Percentiles rank a stretch among this genome's conserved stretches.
Evolutionary conservation across 768 basidiomycete genomes (phyloP).

Genomic region (Nidularia pulvinata): DNA sequence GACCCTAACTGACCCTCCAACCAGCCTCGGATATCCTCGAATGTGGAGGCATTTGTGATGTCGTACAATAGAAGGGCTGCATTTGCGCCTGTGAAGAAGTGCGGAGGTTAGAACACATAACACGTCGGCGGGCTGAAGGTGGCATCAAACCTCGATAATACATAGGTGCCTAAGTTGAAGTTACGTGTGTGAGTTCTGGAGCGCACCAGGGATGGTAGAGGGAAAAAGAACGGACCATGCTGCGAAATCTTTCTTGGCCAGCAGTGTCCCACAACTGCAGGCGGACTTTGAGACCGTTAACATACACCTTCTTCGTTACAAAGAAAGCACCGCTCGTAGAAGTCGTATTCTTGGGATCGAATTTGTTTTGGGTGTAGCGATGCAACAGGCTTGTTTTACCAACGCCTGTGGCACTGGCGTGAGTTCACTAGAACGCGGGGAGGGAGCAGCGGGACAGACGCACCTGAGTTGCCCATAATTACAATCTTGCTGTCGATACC

Average conservation of each 20-base stretch:
- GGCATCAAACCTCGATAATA: constrained; percentile 73
- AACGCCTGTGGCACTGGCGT: constrained; percentile 53
- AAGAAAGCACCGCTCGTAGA: constrained; percentile 94
- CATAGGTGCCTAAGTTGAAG: constrained; percentile 76
- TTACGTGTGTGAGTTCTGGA: constrained; percentile 9
- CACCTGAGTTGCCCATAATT: constrained; percentile 82
- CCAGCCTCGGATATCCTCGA: constrained; percentile 93
- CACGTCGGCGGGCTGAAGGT: not conserved
- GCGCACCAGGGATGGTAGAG: constrained; percentile 8
- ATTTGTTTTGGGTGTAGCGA: constrained; percentile 89
- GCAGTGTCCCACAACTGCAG: constrained; percentile 94
- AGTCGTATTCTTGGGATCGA: constrained; percentile 85
- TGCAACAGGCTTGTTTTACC: constrained; percentile 92
- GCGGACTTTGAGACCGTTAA: constrained; percentile 85
- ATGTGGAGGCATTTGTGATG: constrained; percentile 86
- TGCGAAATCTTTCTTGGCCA: constrained; percentile 91
- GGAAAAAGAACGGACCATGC: constrained; percentile 61
- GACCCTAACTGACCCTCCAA: constrained; percentile 62
- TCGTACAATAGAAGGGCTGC: constrained; percentile 95
- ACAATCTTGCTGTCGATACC: constrained; percentile 96
- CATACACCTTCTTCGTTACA: constrained; percentile 88
- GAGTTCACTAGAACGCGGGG: not conserved
- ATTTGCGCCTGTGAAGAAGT: constrained; percentile 64
- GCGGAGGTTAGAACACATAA: not conserved
- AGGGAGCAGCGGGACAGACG: constrained; percentile 5